Conservation (phyloP, 139 green algal species). For the Chlamydomonas schloesseri region DNA sequence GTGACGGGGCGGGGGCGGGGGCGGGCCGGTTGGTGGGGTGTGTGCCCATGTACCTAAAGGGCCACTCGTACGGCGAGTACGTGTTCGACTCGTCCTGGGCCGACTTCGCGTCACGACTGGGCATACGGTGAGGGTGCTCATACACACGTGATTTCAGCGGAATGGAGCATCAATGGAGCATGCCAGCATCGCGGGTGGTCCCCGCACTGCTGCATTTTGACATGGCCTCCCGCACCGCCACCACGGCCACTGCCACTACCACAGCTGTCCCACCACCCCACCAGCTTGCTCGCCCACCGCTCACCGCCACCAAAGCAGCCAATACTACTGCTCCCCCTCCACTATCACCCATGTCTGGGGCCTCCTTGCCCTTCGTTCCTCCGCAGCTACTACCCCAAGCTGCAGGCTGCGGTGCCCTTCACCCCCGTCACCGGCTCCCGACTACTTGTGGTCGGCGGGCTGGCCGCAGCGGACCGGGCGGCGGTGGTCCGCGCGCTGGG, state of each 20-base stretch:
- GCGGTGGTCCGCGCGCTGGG: slow-evolving; percentile 65
- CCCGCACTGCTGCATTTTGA: too few species aligned
- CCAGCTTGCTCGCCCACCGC: too few species aligned
- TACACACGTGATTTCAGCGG: too few species aligned
- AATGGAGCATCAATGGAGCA: too few species aligned
- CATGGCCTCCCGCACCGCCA: too few species aligned
- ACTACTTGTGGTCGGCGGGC: slow-evolving; percentile 31
- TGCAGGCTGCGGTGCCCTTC: slow-evolving; percentile 94
- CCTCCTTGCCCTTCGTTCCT: too few species aligned
- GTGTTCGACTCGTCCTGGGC: slow-evolving; percentile 90
- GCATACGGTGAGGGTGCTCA: neutral
- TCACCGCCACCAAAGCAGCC: too few species aligned
- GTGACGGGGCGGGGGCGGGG: neutral
- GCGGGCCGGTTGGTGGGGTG: slow-evolving; percentile 65
- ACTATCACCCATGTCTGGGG: too few species aligned
- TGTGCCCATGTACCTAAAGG: slow-evolving; percentile 78
- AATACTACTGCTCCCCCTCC: too few species aligned
- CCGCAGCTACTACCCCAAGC: slow-evolving; percentile 91
- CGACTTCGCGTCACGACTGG: slow-evolving; percentile 45
- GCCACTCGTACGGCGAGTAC: slow-evolving; percentile 86
- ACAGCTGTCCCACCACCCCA: too few species aligned
- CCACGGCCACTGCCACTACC: too few species aligned
- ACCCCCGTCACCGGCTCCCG: slow-evolving; percentile 83
- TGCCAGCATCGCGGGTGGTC: too few species aligned
- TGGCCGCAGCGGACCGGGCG: neutral